Evolutionary conservation across 176 grass and related monocot species (phyloP), one percentile per base, ranked within the genome.

Genomic region (Musa schizocarpa): DNA sequence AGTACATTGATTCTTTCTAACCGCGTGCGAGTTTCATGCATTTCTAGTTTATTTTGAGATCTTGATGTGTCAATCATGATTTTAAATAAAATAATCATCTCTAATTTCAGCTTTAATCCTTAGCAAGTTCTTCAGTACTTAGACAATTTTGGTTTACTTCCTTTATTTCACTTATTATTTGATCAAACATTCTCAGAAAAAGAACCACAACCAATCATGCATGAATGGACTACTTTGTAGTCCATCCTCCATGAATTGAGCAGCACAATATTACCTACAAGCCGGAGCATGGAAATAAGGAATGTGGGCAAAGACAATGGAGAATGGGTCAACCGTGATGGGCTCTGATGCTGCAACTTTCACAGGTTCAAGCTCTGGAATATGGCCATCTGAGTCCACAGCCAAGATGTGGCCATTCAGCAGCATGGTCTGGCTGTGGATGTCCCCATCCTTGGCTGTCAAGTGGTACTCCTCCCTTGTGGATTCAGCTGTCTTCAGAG

Each of bases 391-490:
- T 48, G 79, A 84, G 81, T 87, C 81, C 9, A 88, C 73, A 1
- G 65, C 83, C 77, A 99, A 65, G 53, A 84, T 23, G 3, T 88
- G 89, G 78, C 84, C 90, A 74, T 99, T 99, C 14, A 99, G 84
- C 63, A 99, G 29, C 90, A 94, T 74, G 24, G 82, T 87, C 34
- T 94, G 95, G 86, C 95, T 99, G 74, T 99, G 95, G 64, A 99
- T 23, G 23, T 94, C 81, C 25, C 88, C 84, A 53, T 81, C 78
- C 74, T 84, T 92, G 22, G 95, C 80, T 13, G 86, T 99, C 27
- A 99, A 81, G 80, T 99, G 95, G 82, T 94, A 99, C 75, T 99
- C 95, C 77, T 89, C 86, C 76, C 95, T 91, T 54, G 75, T 76
- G 22, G 34, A 43, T 43, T 43, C 34, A 43, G 34, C 34, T 43